A percentile compares a stretch with the other conserved stretches of the same genome.
phyloP scores from a whole-genome alignment of 2,329 filamentous ascomycete genomes.

The Penicillium concentricum region DNA sequence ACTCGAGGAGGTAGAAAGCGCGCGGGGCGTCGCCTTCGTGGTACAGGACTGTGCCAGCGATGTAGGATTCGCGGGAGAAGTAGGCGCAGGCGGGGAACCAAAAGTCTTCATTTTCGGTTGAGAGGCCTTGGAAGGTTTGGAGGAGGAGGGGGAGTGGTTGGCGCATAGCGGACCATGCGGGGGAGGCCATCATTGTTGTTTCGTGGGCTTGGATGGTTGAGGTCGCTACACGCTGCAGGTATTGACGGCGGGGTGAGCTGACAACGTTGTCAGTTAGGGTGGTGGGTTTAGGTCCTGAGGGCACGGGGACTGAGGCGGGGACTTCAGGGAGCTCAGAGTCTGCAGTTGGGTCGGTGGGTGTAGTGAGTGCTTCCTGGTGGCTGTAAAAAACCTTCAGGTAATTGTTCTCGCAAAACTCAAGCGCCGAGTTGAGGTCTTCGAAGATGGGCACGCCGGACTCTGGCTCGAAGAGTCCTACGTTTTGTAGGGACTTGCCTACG shows the following conservation, averaged over 20 bases:
- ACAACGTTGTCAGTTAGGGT: conserved; percentile 53
- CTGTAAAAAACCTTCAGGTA: conserved; percentile 78
- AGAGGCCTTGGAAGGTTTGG: conserved; percentile 90
- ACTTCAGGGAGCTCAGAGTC: conserved; percentile 21
- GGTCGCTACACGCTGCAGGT: conserved; percentile 75
- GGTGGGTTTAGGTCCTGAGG: conserved; percentile 12
- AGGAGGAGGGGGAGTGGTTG: conserved; percentile 89
- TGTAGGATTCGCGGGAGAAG: conserved; percentile 68
- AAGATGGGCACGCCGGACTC: conserved; percentile 76
- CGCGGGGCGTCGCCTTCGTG: conserved; percentile 71
- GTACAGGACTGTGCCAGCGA: conserved; percentile 72
- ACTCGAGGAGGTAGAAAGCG: conserved; percentile 88
- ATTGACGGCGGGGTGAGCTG: conserved; percentile 76
- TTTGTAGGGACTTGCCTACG: conserved; percentile 74
- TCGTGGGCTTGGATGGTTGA: conserved; percentile 64
- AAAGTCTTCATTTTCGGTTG: conserved; percentile 85
- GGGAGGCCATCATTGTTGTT: conserved; percentile 50
- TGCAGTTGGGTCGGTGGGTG: conserved; percentile 11
- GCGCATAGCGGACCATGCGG: conserved; percentile 80
- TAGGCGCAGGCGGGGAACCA: conserved; percentile 81
- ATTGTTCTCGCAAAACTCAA: conserved; percentile 94
- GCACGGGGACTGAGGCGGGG: conserved; percentile 26
- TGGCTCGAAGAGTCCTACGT: conserved; percentile 77
- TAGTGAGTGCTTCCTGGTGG: conserved; percentile 56
- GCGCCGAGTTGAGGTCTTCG: conserved; percentile 84